A percentile compares a stretch with the other conserved stretches of the same genome.
These are phyloP conservation scores for Ophiostoma angusticollis DNA, from an alignment of 2,329 filamentous ascomycete species.

Conservation along the genomic window DNA sequence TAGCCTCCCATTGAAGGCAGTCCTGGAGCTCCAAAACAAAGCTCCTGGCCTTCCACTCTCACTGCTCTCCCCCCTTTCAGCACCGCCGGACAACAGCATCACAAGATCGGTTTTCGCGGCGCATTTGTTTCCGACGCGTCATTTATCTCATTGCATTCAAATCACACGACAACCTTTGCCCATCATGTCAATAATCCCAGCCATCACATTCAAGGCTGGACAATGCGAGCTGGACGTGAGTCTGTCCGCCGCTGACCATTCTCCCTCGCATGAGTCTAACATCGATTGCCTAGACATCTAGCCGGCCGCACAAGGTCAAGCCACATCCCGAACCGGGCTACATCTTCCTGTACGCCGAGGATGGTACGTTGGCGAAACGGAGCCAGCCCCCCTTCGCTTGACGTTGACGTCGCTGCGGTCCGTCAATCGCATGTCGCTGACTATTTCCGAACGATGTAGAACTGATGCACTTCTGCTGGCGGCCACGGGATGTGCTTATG, in stretches of 20 bases:
- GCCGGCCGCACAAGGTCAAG: conserved; percentile 53
- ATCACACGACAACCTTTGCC: too few relatives aligned
- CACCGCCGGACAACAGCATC: conserved; percentile 2
- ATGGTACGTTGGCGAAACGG: conserved; percentile 40
- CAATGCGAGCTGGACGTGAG: conserved; percentile 73
- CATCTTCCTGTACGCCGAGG: conserved; percentile 84
- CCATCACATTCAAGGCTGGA: conserved; percentile 95
- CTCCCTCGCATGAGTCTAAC: conserved; percentile 2
- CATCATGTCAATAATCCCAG: conserved; percentile 66
- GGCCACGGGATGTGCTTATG: conserved; percentile 57
- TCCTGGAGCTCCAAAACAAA: background rate
- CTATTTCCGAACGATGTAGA: conserved; percentile 38
- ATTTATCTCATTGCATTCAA: background rate
- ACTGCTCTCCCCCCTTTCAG: background rate
- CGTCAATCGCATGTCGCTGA: too few relatives aligned
- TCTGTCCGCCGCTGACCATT: conserved; percentile 15
- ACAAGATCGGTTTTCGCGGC: background rate
- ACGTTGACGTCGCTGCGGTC: too few relatives aligned
- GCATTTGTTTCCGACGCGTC: background rate
- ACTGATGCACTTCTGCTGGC: conserved; percentile 95
- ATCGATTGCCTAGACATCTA: conserved; percentile 2
- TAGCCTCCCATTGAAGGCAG: conserved; percentile 9
- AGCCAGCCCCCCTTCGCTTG: too few relatives aligned
- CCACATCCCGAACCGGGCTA: conserved; percentile 65
- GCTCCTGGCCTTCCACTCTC: conserved; percentile 2